A percentile compares a stretch with the other conserved stretches of the same genome.
Evolutionary conservation across 1,284 basidiomycete species (phyloP).

Genomic region (Mycosarcoma maydis): DNA sequence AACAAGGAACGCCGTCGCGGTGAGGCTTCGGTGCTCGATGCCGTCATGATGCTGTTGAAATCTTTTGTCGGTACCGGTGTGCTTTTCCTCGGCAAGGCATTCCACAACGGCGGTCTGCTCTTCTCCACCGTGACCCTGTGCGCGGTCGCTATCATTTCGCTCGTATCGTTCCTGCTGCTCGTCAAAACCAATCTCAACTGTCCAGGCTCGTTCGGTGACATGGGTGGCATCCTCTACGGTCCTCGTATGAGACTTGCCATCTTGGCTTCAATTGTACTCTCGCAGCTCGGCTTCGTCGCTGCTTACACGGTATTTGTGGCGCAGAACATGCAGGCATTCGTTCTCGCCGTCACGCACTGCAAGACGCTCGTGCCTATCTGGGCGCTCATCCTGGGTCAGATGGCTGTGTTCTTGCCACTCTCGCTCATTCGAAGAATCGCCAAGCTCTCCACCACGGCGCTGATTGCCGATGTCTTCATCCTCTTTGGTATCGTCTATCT

Average conservation of each 20-base stretch:
- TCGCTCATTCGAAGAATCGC: conserved; percentile 62
- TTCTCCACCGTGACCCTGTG: conserved; percentile 85
- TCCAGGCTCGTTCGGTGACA: conserved; percentile 93
- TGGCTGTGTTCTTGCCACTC: conserved; percentile 76
- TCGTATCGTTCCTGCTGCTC: conserved; percentile 93
- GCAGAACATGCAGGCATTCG: conserved; percentile 83
- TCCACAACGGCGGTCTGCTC: conserved; percentile 92
- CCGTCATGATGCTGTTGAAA: conserved; percentile 72
- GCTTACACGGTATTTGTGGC: conserved; percentile 98
- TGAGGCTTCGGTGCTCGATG: conserved; percentile 63
- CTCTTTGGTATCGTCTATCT: conserved; percentile 76
- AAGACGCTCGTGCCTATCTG: conserved; percentile 76
- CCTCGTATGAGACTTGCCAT: conserved; percentile 91
- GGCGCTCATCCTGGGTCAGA: conserved; percentile 84
- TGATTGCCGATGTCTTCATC: conserved; percentile 95
- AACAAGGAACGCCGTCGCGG: conserved; percentile 52
- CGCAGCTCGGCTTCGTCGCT: conserved; percentile 85
- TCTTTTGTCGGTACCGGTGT: conserved; percentile 97
- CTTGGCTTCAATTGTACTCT: conserved; percentile 84
- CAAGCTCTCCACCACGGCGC: conserved; percentile 89
- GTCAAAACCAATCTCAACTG: conserved; percentile 88
- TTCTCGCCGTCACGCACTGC: conserved; percentile 85
- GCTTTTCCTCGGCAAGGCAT: conserved; percentile 95
- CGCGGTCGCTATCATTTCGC: conserved; percentile 84
- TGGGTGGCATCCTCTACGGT: conserved; percentile 91